Evolutionary conservation across 164 flowering plant genomes (phyloP).

Genomic region (Magnolia officinalis): DNA sequence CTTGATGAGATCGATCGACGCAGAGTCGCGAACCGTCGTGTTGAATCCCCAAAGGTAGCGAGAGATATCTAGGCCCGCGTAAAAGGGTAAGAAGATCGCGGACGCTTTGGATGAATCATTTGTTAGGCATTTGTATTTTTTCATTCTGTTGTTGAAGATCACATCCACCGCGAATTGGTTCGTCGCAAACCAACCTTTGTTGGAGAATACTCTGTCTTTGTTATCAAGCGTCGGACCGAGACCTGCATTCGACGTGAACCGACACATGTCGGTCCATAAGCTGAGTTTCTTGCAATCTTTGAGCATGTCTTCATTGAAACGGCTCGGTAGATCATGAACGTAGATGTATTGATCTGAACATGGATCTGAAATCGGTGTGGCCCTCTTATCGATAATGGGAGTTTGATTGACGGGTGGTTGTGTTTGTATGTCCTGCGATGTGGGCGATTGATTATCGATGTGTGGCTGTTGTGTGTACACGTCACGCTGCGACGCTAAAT

Average conservation of each 20-base stretch:
- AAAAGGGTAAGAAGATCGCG: conserved; percentile 66
- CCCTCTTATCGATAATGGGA: too few relatives aligned
- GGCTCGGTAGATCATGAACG: conserved; percentile 45
- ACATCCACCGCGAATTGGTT: conserved; percentile 66
- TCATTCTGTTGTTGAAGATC: conserved; percentile 69
- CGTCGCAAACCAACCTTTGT: conserved; percentile 62
- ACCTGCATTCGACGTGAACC: conserved; percentile 42
- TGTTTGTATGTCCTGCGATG: neutral
- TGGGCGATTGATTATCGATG: neutral
- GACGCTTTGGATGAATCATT: conserved; percentile 53
- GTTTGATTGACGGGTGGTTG: neutral
- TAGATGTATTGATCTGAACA: conserved; percentile 59
- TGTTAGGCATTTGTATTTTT: conserved; percentile 62
- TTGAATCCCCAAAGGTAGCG: conserved; percentile 49
- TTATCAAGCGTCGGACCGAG: conserved; percentile 46
- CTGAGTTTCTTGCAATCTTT: conserved; percentile 44
- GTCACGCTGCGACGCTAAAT: neutral
- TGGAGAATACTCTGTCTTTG: conserved; percentile 33
- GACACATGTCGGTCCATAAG: conserved; percentile 61
- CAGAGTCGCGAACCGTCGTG: conserved; percentile 31
- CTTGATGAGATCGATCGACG: conserved; percentile 32
- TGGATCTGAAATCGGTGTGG: conserved; percentile 15
- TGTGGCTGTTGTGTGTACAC: neutral
- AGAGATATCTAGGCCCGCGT: conserved; percentile 59
- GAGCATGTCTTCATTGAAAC: conserved; percentile 54